phyloP scores from a whole-genome alignment of 108 stramenopile species.

The Cylindrotheca fusiformis region DNA sequence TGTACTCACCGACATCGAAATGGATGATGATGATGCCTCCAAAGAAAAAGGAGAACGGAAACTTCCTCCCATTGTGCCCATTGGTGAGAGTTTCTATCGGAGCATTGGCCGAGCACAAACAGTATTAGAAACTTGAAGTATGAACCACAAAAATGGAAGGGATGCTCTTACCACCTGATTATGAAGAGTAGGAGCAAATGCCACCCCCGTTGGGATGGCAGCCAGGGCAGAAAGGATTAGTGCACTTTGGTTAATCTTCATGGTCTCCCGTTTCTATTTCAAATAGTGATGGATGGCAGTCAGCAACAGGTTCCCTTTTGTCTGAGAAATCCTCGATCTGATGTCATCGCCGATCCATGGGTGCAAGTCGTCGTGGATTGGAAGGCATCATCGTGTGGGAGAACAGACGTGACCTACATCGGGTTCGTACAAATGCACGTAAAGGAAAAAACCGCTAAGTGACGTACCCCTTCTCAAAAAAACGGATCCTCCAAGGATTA shows the following conservation, averaged over 20 bases:
- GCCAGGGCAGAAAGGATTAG: constrained; percentile 6
- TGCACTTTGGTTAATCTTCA: constrained; percentile 12
- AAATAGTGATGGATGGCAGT: background rate
- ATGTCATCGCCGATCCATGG: background rate
- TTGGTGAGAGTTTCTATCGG: too few relatives aligned
- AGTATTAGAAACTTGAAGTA: too few relatives aligned
- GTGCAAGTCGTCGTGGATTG: background rate
- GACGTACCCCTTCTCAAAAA: too few relatives aligned
- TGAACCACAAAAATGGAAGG: too few relatives aligned
- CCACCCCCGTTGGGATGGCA: constrained; percentile 6
- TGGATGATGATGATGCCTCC: background rate
- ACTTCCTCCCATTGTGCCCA: constrained; percentile 1
- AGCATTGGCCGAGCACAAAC: too few relatives aligned
- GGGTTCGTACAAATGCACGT: too few relatives aligned
- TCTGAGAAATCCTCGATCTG: too few relatives aligned
- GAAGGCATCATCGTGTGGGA: background rate
- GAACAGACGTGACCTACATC: too few relatives aligned
- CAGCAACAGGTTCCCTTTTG: background rate
- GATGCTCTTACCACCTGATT: too few relatives aligned
- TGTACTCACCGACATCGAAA: background rate
- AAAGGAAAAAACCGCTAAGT: too few relatives aligned
- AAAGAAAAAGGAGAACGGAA: background rate
- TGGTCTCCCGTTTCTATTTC: background rate
- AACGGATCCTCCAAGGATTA: too few relatives aligned
- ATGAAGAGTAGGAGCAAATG: constrained; percentile 13